These are phyloP conservation scores for Mycena maculata DNA, from an alignment of 768 basidiomycete species.

Conservation along the genomic window DNA sequence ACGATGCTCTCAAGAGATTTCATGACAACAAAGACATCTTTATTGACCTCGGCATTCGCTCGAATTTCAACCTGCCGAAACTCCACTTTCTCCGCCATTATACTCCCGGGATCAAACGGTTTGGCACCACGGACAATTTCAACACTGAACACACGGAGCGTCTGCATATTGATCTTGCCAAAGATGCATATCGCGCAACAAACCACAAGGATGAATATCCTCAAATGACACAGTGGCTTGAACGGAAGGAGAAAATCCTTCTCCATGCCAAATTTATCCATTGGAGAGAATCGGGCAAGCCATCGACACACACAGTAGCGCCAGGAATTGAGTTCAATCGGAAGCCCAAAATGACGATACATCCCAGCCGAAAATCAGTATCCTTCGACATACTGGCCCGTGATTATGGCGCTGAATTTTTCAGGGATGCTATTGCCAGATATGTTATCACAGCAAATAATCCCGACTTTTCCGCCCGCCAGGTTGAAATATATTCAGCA, in stretches of 20 bases:
- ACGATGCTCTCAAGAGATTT: not conserved
- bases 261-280: not conserved
- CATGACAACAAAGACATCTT: conserved; percentile 19
- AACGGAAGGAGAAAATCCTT: conserved; percentile 36
- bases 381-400: not conserved
- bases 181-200: too few species aligned
- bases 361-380: not conserved
- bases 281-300: not conserved
- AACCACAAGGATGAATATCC: conserved; percentile 41
- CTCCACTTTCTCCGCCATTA: not conserved
- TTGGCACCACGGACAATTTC: not conserved
- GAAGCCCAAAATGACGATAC: not conserved
- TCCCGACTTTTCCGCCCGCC: not conserved
- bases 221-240: conserved; percentile 48
- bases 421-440: conserved; percentile 3
- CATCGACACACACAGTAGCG: too few species aligned
- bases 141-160: too few species aligned
- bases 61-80: conserved; percentile 46
- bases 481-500: not conserved
- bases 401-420: not conserved
- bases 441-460: not conserved
- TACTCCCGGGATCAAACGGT: not conserved
- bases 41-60: conserved; percentile 36
- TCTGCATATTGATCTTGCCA: too few species aligned
- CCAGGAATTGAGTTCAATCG: not conserved